Evolutionary conservation across 371 early-diverging fungal genomes (phyloP).

Genomic region (Mucor ambiguus): DNA sequence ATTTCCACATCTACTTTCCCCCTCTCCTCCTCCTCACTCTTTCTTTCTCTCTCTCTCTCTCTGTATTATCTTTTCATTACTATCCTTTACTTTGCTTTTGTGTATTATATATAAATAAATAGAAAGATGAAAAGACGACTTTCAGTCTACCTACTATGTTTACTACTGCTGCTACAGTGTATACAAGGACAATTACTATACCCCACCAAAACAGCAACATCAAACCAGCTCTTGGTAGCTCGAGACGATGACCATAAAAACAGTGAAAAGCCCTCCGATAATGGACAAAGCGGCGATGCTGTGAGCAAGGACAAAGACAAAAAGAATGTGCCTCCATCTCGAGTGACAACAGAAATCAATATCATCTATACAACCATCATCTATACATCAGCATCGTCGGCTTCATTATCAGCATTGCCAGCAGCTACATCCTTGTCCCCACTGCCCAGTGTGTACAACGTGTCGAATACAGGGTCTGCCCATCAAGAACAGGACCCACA

Average conservation of each 20-base stretch:
- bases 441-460: slow-evolving; percentile 14
- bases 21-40: background rate
- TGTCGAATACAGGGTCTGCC: slow-evolving; percentile 10
- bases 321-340: background rate
- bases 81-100: background rate
- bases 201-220: background rate
- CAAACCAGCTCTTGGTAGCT: background rate
- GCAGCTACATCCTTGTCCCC: background rate
- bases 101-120: background rate
- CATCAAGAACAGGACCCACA: slow-evolving; percentile 16
- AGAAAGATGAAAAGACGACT: background rate
- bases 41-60: background rate
- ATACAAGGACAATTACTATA: background rate
- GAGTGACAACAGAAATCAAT: slow-evolving; percentile 7
- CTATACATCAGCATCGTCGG: background rate
- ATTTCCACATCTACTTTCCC: background rate
- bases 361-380: slow-evolving; percentile 12
- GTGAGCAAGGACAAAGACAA: background rate
- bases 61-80: background rate
- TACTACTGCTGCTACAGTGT: background rate
- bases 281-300: background rate
- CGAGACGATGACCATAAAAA: slow-evolving; percentile 1
- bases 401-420: background rate
- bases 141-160: background rate
- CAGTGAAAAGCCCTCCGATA: background rate